These are phyloP conservation scores for Neurospora sp. DNA, from an alignment of 495 filamentous ascomycete genomes.

Conservation along the genomic window DNA sequence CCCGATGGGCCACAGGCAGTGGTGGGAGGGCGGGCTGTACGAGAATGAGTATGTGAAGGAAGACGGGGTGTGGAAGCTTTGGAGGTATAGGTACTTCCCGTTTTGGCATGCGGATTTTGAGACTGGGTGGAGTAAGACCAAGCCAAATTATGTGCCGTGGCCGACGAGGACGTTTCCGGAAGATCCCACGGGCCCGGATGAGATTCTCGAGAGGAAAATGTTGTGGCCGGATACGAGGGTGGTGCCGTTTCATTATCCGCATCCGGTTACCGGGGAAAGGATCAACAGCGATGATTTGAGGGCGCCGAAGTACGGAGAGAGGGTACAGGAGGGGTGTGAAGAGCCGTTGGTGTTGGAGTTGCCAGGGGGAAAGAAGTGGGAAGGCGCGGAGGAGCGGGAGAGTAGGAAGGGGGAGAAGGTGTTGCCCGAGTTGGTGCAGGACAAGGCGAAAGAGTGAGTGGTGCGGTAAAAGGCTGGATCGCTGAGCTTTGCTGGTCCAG, in stretches of 20 bases:
- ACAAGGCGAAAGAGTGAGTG: constrained; percentile 5
- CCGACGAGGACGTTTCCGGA: constrained; percentile 33
- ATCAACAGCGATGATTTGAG: constrained; percentile 36
- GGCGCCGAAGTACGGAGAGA: constrained; percentile 35
- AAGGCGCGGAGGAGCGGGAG: constrained; percentile 17
- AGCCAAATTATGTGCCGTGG: constrained; percentile 42
- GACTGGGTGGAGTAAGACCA: constrained; percentile 42
- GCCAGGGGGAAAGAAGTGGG: constrained; percentile 29
- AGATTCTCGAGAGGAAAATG: constrained; percentile 43
- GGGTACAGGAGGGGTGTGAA: constrained; percentile 14
- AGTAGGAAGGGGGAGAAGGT: constrained; percentile 27
- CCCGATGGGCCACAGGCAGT: constrained; percentile 41
- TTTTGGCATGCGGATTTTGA: constrained; percentile 47
- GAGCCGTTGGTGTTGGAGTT: constrained; percentile 34
- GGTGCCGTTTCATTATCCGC: constrained; percentile 46
- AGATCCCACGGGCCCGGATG: constrained; percentile 41
- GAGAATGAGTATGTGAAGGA: constrained; percentile 49
- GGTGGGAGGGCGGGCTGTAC: constrained; percentile 49
- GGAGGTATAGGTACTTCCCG: constrained; percentile 44
- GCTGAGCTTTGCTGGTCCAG: neutral
- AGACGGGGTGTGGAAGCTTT: constrained; percentile 44
- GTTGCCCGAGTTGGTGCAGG: constrained; percentile 31
- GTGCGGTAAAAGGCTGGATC: neutral
- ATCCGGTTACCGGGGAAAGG: constrained; percentile 40
- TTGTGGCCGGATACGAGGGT: constrained; percentile 47